Conservation (phyloP, 1,139 yeast genomes). For the Hansenula lynferdii region DNA sequence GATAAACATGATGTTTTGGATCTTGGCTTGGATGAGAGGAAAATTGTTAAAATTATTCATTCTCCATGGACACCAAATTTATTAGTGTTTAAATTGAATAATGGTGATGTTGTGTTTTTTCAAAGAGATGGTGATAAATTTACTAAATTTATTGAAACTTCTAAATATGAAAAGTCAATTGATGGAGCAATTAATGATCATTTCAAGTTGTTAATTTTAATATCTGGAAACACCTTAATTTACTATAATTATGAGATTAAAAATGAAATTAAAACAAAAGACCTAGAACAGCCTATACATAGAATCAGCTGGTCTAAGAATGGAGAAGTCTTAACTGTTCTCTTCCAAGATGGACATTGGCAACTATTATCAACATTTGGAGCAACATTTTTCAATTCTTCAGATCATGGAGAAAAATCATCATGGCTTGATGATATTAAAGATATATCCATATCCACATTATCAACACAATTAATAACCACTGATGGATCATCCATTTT, state of each 20-base stretch:
- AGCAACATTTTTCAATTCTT: slow-evolving; percentile 29
- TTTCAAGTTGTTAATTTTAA: slow-evolving; percentile 19
- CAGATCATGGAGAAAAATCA: slow-evolving; percentile 25
- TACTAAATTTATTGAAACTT: background rate
- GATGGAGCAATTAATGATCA: slow-evolving; percentile 11
- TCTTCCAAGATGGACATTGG: slow-evolving; percentile 29
- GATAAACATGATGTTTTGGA: slow-evolving; percentile 23
- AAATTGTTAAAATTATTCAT: slow-evolving; percentile 15
- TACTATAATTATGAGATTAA: slow-evolving; percentile 13
- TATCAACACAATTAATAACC: slow-evolving; percentile 5
- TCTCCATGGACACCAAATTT: slow-evolving; percentile 23
- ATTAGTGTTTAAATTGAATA: slow-evolving; percentile 21
- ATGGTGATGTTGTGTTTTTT: background rate
- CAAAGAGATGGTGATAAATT: background rate
- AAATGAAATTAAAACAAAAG: slow-evolving; percentile 4
- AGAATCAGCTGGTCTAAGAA: slow-evolving; percentile 22
- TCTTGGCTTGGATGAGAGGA: slow-evolving; percentile 20
- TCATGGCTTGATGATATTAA: slow-evolving; percentile 15
- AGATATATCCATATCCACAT: slow-evolving; percentile 2
- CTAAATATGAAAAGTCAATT: slow-evolving; percentile 1
- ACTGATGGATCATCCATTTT: slow-evolving; percentile 8
- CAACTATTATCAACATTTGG: slow-evolving; percentile 31
- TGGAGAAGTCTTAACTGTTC: slow-evolving; percentile 23
- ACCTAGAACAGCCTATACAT: slow-evolving; percentile 13
- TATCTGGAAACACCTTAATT: slow-evolving; percentile 12